Evolutionary conservation across 2,329 filamentous ascomycete genomes (phyloP).

Genomic region (Cordyceps cicadae): DNA sequence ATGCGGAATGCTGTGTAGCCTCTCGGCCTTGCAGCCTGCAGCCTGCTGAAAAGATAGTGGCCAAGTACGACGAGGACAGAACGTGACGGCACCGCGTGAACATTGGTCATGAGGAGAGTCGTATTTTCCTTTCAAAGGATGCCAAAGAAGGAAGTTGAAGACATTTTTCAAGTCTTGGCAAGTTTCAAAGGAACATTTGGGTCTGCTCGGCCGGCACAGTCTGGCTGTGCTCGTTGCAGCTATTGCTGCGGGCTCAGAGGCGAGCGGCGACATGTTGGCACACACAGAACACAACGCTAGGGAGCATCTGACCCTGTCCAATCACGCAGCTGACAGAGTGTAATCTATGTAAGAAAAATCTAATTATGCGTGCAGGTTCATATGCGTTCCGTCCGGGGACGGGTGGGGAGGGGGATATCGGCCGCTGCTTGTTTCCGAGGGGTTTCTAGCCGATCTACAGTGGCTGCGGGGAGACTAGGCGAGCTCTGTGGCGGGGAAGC

Average conservation of each 20-base stretch:
- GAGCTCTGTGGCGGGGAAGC: not conserved
- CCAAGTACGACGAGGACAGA: not conserved
- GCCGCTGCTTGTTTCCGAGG: not conserved
- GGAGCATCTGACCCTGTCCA: not conserved
- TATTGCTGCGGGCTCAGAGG: not conserved
- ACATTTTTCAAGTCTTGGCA: not conserved
- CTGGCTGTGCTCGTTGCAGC: not conserved
- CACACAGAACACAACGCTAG: too few species aligned
- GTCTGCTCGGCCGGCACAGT: not conserved
- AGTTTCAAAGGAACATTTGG: not conserved
- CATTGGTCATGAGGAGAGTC: not conserved
- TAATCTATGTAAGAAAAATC: too few species aligned
- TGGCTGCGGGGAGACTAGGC: not conserved
- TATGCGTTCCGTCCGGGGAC: too few species aligned
- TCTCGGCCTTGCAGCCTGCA: not conserved
- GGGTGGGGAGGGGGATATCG: too few species aligned
- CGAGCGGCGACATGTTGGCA: too few species aligned
- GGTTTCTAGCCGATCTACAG: not conserved
- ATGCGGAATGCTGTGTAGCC: not conserved
- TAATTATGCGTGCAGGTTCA: too few species aligned
- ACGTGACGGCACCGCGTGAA: constrained; percentile 2
- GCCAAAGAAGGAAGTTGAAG: not conserved
- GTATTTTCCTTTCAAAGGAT: not conserved
- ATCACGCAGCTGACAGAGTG: not conserved
- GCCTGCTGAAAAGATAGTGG: too few species aligned